Percentiles rank a stretch among this genome's conserved stretches.
Conservation (phyloP, 805 yeast genomes). For the Zygoascus tannicola region DNA sequence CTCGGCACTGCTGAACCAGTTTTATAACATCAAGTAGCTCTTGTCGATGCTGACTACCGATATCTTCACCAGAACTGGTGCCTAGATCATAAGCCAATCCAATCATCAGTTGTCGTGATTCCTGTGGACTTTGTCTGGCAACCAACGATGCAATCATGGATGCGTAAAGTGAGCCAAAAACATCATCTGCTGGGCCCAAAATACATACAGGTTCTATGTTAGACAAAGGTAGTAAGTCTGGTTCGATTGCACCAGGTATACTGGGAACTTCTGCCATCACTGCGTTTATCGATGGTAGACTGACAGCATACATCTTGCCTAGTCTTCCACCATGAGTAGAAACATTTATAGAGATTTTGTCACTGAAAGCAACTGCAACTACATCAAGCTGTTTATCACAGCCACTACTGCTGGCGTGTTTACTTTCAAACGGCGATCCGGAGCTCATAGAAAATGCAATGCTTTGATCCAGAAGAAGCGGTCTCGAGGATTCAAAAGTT, state of each 20-base stretch:
- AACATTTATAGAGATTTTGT: constrained; percentile 25
- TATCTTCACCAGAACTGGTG: constrained; percentile 19
- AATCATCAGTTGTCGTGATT: constrained; percentile 23
- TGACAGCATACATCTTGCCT: constrained; percentile 14
- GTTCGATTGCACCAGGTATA: neutral
- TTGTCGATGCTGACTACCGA: constrained; percentile 20
- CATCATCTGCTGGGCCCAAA: constrained; percentile 19
- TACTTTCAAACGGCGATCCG: neutral
- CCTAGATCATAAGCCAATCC: constrained; percentile 25
- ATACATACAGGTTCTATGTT: constrained; percentile 20
- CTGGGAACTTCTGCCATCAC: constrained; percentile 2
- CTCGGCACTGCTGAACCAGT: constrained; percentile 23
- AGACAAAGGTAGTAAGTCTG: constrained; percentile 17
- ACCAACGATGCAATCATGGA: constrained; percentile 25
- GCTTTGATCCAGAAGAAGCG: neutral
- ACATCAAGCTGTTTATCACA: constrained; percentile 22
- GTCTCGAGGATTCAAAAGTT: too few relatives aligned
- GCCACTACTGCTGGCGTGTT: constrained; percentile 9
- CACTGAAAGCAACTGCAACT: constrained; percentile 22
- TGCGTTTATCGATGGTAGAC: neutral
- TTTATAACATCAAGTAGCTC: constrained; percentile 23
- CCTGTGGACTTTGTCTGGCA: constrained; percentile 25
- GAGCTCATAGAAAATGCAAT: too few relatives aligned
- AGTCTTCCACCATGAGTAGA: constrained; percentile 22
- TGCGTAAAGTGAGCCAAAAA: constrained; percentile 24